Conservation (phyloP, 169 alveolate genomes). For the Perkinsus chesapeaki region DNA sequence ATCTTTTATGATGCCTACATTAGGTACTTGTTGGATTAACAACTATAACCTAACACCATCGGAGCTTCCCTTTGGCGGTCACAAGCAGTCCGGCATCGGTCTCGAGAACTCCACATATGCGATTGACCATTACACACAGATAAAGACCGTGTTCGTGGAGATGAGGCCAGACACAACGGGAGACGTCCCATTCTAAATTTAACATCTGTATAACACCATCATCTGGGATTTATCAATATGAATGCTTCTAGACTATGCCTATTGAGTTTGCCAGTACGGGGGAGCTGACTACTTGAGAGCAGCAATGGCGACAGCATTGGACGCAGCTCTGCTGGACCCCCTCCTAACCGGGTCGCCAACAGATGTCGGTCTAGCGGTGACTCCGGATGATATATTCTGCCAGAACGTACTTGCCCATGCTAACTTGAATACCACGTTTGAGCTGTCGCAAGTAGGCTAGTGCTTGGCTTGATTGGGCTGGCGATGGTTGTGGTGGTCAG, state of each 20-base stretch:
- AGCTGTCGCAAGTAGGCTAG: not conserved
- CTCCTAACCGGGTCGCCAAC: not conserved
- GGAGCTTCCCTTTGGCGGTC: constrained; percentile 58
- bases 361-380: not conserved
- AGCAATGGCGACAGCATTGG: not conserved
- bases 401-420: not conserved
- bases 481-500: not conserved
- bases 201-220: not conserved
- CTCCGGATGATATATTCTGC: not conserved
- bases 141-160: constrained; percentile 7
- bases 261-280: too few relatives aligned
- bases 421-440: not conserved
- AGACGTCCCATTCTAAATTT: not conserved
- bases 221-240: not conserved
- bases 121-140: constrained; percentile 6
- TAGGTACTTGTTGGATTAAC: constrained; percentile 41
- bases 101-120: constrained; percentile 40
- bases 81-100: constrained; percentile 59
- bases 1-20: not conserved
- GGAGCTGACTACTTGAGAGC: too few relatives aligned
- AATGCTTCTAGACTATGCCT: not conserved
- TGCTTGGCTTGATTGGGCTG: not conserved
- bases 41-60: constrained; percentile 23
- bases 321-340: not conserved
- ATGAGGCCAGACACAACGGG: not conserved